phyloP scores from a whole-genome alignment of 768 basidiomycete genomes.

The Amylocystis lapponica region DNA sequence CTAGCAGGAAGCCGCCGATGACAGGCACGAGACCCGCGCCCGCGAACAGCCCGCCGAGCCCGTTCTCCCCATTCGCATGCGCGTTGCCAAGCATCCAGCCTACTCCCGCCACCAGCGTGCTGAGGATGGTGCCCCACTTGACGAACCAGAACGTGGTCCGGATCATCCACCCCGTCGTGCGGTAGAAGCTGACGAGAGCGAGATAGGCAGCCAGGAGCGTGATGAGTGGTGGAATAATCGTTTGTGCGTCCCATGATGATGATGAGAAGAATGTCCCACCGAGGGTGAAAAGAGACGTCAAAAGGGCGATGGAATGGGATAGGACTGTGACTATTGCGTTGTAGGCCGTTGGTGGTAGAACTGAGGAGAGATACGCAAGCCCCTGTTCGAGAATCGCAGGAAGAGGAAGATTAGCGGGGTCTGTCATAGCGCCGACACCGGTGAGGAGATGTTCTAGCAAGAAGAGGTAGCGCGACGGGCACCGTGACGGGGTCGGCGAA shows the following conservation, averaged over 20 bases:
- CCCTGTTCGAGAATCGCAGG: slow-evolving; percentile 49
- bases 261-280: slow-evolving; percentile 42
- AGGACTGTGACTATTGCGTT: slow-evolving; percentile 43
- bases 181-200: slow-evolving; percentile 70
- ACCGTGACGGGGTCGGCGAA: no score
- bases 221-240: slow-evolving; percentile 67
- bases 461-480: no score
- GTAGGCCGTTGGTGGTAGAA: slow-evolving; percentile 53
- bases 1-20: slow-evolving; percentile 37
- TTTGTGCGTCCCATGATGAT: slow-evolving; percentile 60
- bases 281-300: slow-evolving; percentile 44
- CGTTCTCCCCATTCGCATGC: slow-evolving; percentile 26
- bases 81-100: slow-evolving; percentile 47
- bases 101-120: slow-evolving; percentile 42
- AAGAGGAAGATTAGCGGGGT: no score
- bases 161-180: slow-evolving; percentile 72
- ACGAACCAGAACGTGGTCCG: slow-evolving; percentile 61
- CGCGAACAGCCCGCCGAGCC: slow-evolving; percentile 23
- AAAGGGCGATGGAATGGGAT: slow-evolving; percentile 46
- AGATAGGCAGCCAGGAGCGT: slow-evolving; percentile 69
- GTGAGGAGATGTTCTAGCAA: no score
- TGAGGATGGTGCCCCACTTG: slow-evolving; percentile 71
- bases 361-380: slow-evolving; percentile 47
- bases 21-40: slow-evolving; percentile 31
- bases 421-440: no score